Evolutionary conservation across 176 grass and related monocot species (phyloP).

Genomic region (Cenchrus purpureus): DNA sequence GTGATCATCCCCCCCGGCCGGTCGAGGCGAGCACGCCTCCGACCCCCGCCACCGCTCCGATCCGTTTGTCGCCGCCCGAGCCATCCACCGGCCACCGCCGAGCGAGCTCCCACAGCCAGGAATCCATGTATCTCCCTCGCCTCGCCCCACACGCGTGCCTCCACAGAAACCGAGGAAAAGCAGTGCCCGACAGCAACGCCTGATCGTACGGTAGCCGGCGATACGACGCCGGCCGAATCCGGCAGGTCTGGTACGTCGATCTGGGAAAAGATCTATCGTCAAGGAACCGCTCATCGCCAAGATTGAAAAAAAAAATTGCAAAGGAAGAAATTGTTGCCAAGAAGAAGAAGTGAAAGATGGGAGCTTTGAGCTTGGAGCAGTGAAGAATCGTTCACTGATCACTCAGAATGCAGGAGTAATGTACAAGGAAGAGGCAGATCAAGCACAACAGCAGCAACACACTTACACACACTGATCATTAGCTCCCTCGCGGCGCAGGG

Average conservation of each 20-base stretch:
- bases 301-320: background rate
- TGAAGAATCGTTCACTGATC: slow-evolving; percentile 15
- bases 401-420: background rate
- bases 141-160: background rate
- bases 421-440: background rate
- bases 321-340: background rate
- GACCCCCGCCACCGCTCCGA: background rate
- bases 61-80: background rate
- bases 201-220: background rate
- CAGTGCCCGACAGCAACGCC: background rate
- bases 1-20: too few relatives aligned
- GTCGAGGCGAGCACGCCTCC: too few relatives aligned
- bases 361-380: background rate
- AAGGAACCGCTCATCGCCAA: background rate
- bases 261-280: background rate
- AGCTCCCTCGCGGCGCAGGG: slow-evolving; percentile 20
- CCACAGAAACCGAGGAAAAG: background rate
- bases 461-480: background rate
- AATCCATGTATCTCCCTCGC: background rate
- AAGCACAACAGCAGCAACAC: background rate
- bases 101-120: slow-evolving; percentile 37
- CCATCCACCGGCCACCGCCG: slow-evolving; percentile 2
- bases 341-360: background rate
- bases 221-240: background rate
- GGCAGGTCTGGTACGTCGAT: background rate